phyloP scores from a whole-genome alignment of 208 protist genomes.

The Leishmania arabica region DNA sequence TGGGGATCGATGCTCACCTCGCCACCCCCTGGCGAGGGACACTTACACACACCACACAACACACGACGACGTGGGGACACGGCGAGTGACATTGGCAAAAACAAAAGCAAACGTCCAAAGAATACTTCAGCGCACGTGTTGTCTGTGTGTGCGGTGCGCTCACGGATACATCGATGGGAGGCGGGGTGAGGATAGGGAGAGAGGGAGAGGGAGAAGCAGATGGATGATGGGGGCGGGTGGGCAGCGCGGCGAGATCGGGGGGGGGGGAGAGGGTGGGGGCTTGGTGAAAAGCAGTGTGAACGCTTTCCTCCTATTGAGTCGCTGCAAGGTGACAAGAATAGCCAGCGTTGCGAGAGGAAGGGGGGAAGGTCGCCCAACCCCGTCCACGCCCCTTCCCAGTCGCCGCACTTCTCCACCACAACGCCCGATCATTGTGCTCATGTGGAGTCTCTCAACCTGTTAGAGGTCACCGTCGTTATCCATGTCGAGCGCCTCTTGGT shows the following conservation, averaged over 20 bases:
- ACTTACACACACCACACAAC: not conserved
- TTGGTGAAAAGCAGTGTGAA: not conserved
- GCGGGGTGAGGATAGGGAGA: not conserved
- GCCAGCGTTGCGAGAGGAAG: not conserved
- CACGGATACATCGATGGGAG: not conserved
- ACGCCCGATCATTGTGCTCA: not conserved
- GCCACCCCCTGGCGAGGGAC: not conserved
- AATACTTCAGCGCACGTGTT: not conserved
- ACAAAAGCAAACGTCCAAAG: not conserved
- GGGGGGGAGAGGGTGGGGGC: not conserved
- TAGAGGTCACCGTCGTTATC: slow-evolving; percentile 35
- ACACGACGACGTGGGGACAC: not conserved
- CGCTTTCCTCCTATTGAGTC: not conserved
- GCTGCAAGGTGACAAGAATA: not conserved
- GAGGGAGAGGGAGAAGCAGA: not conserved
- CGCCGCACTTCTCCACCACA: not conserved
- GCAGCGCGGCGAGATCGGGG: too few species aligned
- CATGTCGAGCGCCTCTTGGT: slow-evolving; percentile 20
- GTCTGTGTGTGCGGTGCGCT: not conserved
- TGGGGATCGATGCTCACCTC: not conserved
- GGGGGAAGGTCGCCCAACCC: not conserved
- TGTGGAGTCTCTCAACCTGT: not conserved
- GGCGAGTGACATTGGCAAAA: not conserved
- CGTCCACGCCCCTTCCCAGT: too few species aligned
- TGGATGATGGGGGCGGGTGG: not conserved